Base-by-base conservation (phyloP, 1,284 basidiomycete species). In the Hypsizygus ulmarius region DNA sequence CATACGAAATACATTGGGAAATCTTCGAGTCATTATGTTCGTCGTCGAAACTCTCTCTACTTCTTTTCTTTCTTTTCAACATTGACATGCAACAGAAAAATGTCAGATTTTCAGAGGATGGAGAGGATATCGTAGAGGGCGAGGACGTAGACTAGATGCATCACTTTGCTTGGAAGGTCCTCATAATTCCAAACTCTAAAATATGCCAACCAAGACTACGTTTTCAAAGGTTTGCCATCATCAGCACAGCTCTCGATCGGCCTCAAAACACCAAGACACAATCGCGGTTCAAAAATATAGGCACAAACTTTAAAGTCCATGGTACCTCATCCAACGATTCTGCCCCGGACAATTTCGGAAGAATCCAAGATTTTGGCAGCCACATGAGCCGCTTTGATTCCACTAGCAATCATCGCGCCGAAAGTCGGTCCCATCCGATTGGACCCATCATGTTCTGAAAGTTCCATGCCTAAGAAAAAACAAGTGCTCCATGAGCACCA, bases 1-100 rank as follows among this genome's bases (percentile, higher is more conserved):
- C 92, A 95, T 61, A 95, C 92, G 5, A 95, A 96, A 66, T 94
- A 90, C 58, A 75, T 95, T 50, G 90, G 87, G 11, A 88, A 81
- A 63, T 89, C 87, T 5, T 74, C 78, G 11, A 73, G 71, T 3
- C 81, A 89, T 59, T 66, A 74, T 52, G 86, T 88, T 53, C 62
- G 77, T 66, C 2, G 43, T 50, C 38, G 10, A 18, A 38, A 43
- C 36, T 2, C 27, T 9, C 9, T 53, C 35, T 41, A 41, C 8
- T 6, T 27, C 1, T 28, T 11, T 34, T 3, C 48, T 28, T 39
- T 44, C 28, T 44, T 29, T 30, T 51, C 47, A n/a, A 45, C 15
- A n/a, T 38, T 46, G 39, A 44, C 43, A 19, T 44, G 29, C 3
- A 29, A 27, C 55, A 88, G 76, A 77, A 87, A 51, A 92, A 93